Percentiles rank a stretch among this genome's conserved stretches.
phyloP scores from a whole-genome alignment of 768 basidiomycete species.

The Amanita muscaria region DNA sequence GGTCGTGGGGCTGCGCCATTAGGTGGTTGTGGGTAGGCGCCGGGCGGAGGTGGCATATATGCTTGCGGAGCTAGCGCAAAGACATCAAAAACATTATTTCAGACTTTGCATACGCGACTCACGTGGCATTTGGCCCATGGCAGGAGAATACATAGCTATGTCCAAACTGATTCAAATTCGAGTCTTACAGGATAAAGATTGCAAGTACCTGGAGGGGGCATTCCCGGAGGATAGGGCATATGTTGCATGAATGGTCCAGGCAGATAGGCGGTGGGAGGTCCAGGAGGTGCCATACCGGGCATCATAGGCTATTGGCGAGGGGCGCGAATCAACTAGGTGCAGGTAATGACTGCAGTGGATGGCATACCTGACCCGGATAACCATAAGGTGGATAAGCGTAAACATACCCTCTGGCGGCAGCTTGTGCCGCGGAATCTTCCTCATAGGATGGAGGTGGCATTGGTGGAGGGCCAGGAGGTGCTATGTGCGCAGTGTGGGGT shows the following conservation, averaged over 20 bases:
- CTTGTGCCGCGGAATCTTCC: constrained; percentile 60
- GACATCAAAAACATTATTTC: constrained; percentile 7
- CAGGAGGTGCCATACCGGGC: constrained; percentile 75
- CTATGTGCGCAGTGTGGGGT: constrained; percentile 57
- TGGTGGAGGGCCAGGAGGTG: constrained; percentile 56
- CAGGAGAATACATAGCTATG: constrained; percentile 75
- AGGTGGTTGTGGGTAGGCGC: constrained; percentile 69
- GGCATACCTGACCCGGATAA: constrained; percentile 65
- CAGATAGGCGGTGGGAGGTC: constrained; percentile 72
- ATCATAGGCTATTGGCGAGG: constrained; percentile 56
- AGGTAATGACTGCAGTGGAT: neutral
- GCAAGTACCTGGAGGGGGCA: constrained; percentile 61
- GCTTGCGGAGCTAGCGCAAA: constrained; percentile 49
- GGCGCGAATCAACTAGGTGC: constrained; percentile 1
- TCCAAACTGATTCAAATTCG: constrained; percentile 5
- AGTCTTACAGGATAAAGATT: neutral
- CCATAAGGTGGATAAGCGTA: constrained; percentile 72
- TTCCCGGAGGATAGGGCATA: constrained; percentile 74
- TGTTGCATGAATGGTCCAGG: constrained; percentile 76
- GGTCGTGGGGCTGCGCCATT: constrained; percentile 74
- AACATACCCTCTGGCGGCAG: constrained; percentile 52
- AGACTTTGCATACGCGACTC: constrained; percentile 23
- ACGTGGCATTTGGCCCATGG: constrained; percentile 88
- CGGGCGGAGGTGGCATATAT: constrained; percentile 76
- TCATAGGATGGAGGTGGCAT: constrained; percentile 73